Evolutionary conservation across 306 rosid genomes (phyloP).

Genomic region (Senna tora): DNA sequence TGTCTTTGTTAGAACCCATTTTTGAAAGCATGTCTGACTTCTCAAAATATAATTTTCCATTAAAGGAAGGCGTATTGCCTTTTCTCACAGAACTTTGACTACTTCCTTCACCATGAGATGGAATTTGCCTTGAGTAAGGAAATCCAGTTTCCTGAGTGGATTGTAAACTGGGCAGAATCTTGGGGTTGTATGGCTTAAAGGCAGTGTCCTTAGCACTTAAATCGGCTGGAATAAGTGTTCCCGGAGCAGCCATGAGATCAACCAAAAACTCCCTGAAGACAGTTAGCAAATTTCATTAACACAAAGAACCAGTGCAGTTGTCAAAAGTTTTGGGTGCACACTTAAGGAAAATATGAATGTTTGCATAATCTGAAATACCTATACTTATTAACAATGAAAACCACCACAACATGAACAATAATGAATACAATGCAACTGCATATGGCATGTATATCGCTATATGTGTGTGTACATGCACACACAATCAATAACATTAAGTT

Average conservation of each 20-base stretch:
- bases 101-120: constrained; percentile 77
- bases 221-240: constrained; percentile 94
- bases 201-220: constrained; percentile 63
- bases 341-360: background rate
- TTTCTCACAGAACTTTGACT: constrained; percentile 55
- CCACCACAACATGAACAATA: background rate
- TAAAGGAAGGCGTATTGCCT: constrained; percentile 45
- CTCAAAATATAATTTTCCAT: constrained; percentile 54
- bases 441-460: background rate
- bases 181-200: constrained; percentile 63
- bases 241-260: constrained; percentile 99
- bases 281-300: constrained; percentile 48
- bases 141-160: constrained; percentile 54
- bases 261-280: constrained; percentile 94
- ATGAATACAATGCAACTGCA: background rate
- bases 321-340: background rate
- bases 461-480: background rate
- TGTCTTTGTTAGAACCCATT: constrained; percentile 49
- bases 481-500: constrained; percentile 9
- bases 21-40: constrained; percentile 53
- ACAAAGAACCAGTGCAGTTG: constrained; percentile 23
- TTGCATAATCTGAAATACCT: constrained; percentile 21
- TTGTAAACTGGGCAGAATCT: constrained; percentile 52
- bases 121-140: constrained; percentile 52
- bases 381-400: constrained; percentile 7